A percentile compares a stretch with the other conserved stretches of the same genome.
phyloP scores from a whole-genome alignment of 2,329 filamentous ascomycete genomes.

The Claviceps quebecensis region DNA sequence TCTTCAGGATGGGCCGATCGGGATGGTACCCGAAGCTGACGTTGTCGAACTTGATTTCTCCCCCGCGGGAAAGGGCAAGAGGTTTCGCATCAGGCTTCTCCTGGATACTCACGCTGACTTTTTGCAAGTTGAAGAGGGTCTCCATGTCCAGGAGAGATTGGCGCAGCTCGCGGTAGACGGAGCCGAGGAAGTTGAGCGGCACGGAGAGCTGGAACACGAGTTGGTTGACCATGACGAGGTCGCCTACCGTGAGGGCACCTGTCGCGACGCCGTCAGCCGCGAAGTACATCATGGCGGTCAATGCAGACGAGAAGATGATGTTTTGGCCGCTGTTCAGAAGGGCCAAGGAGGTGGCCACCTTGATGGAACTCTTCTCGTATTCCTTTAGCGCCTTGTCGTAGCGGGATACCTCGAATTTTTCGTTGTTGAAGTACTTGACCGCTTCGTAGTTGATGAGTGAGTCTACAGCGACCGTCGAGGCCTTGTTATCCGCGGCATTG shows the following conservation, averaged over 20 bases:
- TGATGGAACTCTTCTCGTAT: constrained; percentile 92
- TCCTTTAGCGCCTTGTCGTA: constrained; percentile 77
- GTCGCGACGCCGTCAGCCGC: constrained; percentile 77
- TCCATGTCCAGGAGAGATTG: constrained; percentile 98
- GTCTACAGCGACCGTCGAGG: constrained; percentile 88
- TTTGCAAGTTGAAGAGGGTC: constrained; percentile 92
- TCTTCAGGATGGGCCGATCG: constrained; percentile 73
- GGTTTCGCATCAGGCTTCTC: constrained; percentile 63
- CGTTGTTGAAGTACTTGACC: constrained; percentile 99
- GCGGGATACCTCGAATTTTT: constrained; percentile 79
- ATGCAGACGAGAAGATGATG: constrained; percentile 85
- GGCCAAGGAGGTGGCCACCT: constrained; percentile 84
- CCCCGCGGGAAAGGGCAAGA: constrained; percentile 58
- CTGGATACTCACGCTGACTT: constrained; percentile 78
- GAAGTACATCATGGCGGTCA: constrained; percentile 97
- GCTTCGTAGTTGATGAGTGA: constrained; percentile 98
- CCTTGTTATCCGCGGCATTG: constrained; percentile 91
- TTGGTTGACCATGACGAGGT: constrained; percentile 97
- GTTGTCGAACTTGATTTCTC: constrained; percentile 88
- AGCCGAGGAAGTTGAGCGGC: constrained; percentile 94
- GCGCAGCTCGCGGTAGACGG: constrained; percentile 87
- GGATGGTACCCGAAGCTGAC: constrained; percentile 86
- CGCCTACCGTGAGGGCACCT: constrained; percentile 76
- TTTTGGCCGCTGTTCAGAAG: constrained; percentile 93
- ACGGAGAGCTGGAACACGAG: constrained; percentile 96